Evolutionary conservation across 208 protist genomes (phyloP), one percentile per base, ranked within the genome.

Genomic region (Wallacemonas sp.): DNA sequence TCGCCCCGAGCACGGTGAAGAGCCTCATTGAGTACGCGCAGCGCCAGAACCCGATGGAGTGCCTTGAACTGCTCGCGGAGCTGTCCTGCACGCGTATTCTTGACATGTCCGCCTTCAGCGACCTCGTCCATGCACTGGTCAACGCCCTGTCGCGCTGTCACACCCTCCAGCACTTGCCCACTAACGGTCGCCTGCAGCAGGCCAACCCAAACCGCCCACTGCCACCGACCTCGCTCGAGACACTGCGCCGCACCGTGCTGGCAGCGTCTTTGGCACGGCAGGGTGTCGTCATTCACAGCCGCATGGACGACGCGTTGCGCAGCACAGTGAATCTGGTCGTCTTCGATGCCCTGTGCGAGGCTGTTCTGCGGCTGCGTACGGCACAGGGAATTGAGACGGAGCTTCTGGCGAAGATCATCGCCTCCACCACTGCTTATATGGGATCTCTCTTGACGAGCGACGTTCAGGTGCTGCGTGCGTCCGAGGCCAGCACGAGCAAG

Each of bases 301-400:
- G 85, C 36, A 70, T 84, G 62, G 85, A 92, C 70, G 82, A 89
- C 63, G 76, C 89, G 10, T 66, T 96, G 41, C 85, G 87, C 27
- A 83, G 81, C 59, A 89, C 85, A 10, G 80, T 93, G 13, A 91
- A 96, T 65, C 73, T 93, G 9, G 76, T 96, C 36, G 74, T 96
- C n/a, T 96, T 96, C 59, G 90, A 96, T 50, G 68, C 71, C 29
- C 78, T 96, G 21, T 86, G 85, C 37, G 90, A 92, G 63, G 80
- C 76, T 19, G 83, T 93, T n/a, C 79, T 84, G 34, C 81, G 68
- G 22, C 71, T 96, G 33, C 87, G 79, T 4, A 50, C 66, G 41
- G 79, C 87, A 15, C 81, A 67, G 22, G 76, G 62, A 34, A 71
- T 38, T 42, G 85, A 87, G 9, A 73, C 82, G 44, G 67, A 81